Base-by-base conservation (phyloP, 257 asterid species). In the Rauvolfia tetraphylla region DNA sequence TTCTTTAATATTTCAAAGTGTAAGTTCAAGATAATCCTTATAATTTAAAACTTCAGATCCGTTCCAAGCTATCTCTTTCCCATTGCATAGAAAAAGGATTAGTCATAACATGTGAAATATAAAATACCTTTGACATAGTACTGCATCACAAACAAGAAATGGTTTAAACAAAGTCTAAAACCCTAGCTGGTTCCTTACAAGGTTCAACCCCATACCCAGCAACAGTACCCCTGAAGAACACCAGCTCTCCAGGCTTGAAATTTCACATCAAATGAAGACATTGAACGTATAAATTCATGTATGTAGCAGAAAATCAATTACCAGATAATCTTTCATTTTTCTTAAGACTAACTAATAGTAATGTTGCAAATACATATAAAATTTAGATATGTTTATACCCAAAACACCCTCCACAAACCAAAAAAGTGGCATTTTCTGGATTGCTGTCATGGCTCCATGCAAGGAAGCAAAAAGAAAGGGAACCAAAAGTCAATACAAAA, bases 401-500 rank as follows among this genome's bases (percentile, higher is more conserved):
- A 38, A 38, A 66, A 36, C n/a, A 38, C 49, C 71, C 49, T 36
- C 71, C 71, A 38, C 44, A 38, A 20, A 22, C 49, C 49, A 36
- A 38, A 66, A 8, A 17, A 31, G 7, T 66, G 46, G 71, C 31
- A 22, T 23, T 29, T 29, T 67, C 72, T 67, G 25, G 8, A 67
- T 38, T 38, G 17, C 72, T 44, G 46, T 38, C 78, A 62, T 75
- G 34, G n/a, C 71, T 65, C 72, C 81, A 78, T 25, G 34, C 75
- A 27, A 79, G 66, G 41, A 53, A 69, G 33, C 17, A 33, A 44
- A 56, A 38, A 29, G 14, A 25, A 22, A 29, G 38, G 33, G 42
- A 69, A 7, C 73, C 65, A 49, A 33, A 49, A 48, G 72, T 70
- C 44, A 25, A 68, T 68, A 63, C 80, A 68, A 71, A 68, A n/a